Percentiles rank a stretch among this genome's conserved stretches.
phyloP scores from a whole-genome alignment of 2,329 filamentous ascomycete genomes.

The Nigrospora osmanthi region DNA sequence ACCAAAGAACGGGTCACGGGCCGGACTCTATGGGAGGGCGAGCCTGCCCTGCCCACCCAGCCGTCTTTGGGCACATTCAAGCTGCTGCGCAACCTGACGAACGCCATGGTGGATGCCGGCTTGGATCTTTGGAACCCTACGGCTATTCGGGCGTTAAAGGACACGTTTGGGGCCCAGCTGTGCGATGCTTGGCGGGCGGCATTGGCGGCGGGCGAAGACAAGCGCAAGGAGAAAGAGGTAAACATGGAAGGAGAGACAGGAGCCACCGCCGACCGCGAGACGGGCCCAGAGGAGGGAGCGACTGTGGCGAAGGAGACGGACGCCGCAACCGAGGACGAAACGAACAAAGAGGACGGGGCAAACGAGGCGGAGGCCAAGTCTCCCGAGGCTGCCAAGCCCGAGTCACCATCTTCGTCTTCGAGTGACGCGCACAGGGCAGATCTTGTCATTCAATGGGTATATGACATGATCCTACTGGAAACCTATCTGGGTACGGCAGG shows the following conservation, averaged over 20 bases:
- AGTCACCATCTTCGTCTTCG: neutral
- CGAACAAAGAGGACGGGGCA: constrained; percentile 2
- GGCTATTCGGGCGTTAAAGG: constrained; percentile 58
- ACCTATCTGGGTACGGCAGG: constrained; percentile 30
- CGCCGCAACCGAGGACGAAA: neutral
- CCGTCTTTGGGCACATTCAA: constrained; percentile 69
- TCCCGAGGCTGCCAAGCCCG: neutral
- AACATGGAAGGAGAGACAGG: constrained; percentile 6
- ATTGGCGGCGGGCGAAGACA: constrained; percentile 15
- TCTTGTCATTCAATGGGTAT: constrained; percentile 51
- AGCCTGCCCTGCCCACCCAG: constrained; percentile 66
- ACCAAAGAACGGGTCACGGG: constrained; percentile 45
- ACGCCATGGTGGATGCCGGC: constrained; percentile 62
- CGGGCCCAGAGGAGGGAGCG: constrained; percentile 4
- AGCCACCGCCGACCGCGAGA: neutral
- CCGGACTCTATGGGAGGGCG: constrained; percentile 72
- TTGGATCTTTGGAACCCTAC: constrained; percentile 73
- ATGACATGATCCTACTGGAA: constrained; percentile 47
- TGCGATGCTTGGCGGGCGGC: constrained; percentile 37
- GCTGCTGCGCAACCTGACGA: constrained; percentile 58
- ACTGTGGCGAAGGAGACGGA: constrained; percentile 6
- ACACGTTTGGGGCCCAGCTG: constrained; percentile 42
- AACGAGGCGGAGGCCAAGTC: constrained; percentile 5
- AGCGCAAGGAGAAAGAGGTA: constrained; percentile 1
- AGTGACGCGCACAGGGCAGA: constrained; percentile 25